A percentile compares a stretch with the other conserved stretches of the same genome.
Evolutionary conservation across 2,329 filamentous ascomycete species (phyloP).

Genomic region (Xylaria sp.): DNA sequence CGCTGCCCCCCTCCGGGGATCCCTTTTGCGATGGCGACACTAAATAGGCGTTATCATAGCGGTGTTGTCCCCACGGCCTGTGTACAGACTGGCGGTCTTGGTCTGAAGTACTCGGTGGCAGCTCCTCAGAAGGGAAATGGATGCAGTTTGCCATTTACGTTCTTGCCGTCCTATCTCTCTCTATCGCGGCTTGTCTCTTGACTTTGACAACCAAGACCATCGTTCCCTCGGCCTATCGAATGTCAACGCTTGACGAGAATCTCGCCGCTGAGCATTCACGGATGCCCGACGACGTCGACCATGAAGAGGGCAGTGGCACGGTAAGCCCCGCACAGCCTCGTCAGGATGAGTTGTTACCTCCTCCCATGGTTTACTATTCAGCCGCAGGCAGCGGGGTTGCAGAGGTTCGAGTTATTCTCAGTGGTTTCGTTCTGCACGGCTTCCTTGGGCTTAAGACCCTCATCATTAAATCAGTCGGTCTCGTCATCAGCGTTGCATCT

Average conservation of each 20-base stretch:
- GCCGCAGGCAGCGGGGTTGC: slow-evolving; percentile 96
- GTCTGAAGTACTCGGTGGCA: slow-evolving; percentile 60
- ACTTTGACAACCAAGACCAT: slow-evolving; percentile 93
- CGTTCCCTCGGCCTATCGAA: slow-evolving; percentile 85
- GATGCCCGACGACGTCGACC: slow-evolving; percentile 52
- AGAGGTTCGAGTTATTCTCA: slow-evolving; percentile 97
- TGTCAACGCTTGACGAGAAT: slow-evolving; percentile 93
- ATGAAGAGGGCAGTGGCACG: slow-evolving; percentile 57
- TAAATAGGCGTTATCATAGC: slow-evolving; percentile 49
- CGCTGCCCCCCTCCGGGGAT: neutral
- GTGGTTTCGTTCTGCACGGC: slow-evolving; percentile 94
- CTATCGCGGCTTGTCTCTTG: slow-evolving; percentile 78
- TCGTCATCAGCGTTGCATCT: slow-evolving; percentile 90
- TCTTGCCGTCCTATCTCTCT: slow-evolving; percentile 73
- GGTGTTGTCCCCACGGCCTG: slow-evolving; percentile 64
- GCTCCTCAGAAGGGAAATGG: slow-evolving; percentile 62
- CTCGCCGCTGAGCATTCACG: slow-evolving; percentile 72
- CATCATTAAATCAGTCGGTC: slow-evolving; percentile 81
- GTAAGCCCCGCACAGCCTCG: slow-evolving; percentile 51
- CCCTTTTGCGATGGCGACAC: slow-evolving; percentile 15
- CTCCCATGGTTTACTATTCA: slow-evolving; percentile 91
- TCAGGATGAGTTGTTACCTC: slow-evolving; percentile 51
- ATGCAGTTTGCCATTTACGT: slow-evolving; percentile 85
- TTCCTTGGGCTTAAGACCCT: slow-evolving; percentile 91
- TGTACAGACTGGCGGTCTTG: slow-evolving; percentile 68